A percentile compares a stretch with the other conserved stretches of the same genome.
phyloP scores from a whole-genome alignment of 495 filamentous ascomycete genomes.

The Penicillium mononematosum region DNA sequence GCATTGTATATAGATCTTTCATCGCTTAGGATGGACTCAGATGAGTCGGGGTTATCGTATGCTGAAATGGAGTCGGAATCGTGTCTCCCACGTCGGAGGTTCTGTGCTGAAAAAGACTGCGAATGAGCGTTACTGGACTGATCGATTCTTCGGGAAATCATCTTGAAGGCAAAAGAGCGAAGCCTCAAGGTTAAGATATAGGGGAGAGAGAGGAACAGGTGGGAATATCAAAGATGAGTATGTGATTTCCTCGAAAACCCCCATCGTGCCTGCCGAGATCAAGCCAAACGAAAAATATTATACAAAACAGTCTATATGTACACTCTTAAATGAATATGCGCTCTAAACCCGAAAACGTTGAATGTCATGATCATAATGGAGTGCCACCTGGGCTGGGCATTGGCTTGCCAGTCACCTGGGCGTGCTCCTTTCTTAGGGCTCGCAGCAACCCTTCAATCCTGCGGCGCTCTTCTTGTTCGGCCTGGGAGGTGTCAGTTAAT shows the following conservation, averaged over 20 bases:
- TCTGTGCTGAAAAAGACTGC: conserved; percentile 13
- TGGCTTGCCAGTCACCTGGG: conserved; percentile 49
- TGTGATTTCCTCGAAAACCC: conserved; percentile 5
- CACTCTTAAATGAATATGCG: conserved; percentile 16
- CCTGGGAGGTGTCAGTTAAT: conserved; percentile 43
- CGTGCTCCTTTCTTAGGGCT: conserved; percentile 53
- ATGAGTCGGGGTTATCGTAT: conserved; percentile 31
- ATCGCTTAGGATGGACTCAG: conserved; percentile 36
- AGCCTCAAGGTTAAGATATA: not conserved
- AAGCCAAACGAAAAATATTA: conserved; percentile 22
- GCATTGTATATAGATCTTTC: conserved; percentile 49
- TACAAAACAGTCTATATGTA: conserved; percentile 28
- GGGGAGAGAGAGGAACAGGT: not conserved
- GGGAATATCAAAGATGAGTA: not conserved
- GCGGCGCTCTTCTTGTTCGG: conserved; percentile 70
- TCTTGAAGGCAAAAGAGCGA: conserved; percentile 15
- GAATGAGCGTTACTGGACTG: conserved; percentile 10
- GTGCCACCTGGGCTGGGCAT: conserved; percentile 50
- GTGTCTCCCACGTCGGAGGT: conserved; percentile 9
- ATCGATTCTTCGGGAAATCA: conserved; percentile 4
- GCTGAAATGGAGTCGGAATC: conserved; percentile 18
- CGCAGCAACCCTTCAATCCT: conserved; percentile 61
- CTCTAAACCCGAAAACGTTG: conserved; percentile 15
- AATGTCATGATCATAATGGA: conserved; percentile 42
- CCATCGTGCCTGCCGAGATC: conserved; percentile 26